phyloP scores from a whole-genome alignment of 164 flowering plant species.

The Kingdonia uniflora region DNA sequence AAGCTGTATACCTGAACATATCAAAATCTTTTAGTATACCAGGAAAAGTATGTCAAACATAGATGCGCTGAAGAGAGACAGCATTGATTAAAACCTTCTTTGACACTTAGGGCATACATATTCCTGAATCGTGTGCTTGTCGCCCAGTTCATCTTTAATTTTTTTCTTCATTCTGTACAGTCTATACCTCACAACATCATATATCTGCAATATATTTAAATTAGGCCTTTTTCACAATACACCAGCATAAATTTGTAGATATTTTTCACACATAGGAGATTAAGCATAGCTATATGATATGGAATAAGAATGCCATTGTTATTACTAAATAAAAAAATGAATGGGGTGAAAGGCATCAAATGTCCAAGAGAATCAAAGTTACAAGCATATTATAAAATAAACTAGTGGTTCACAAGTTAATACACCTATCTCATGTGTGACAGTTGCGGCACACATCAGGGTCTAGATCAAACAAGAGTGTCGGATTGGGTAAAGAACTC shows the following conservation, averaged over 20 bases:
- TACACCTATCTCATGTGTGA: too few species aligned
- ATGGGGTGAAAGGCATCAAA: too few species aligned
- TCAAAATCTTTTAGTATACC: conserved; percentile 2
- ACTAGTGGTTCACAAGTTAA: too few species aligned
- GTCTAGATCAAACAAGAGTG: too few species aligned
- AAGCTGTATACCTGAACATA: conserved; percentile 66
- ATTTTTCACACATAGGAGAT: background rate
- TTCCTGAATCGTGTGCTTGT: conserved; percentile 86
- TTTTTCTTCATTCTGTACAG: conserved; percentile 90
- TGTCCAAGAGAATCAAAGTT: too few species aligned
- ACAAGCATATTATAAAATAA: too few species aligned
- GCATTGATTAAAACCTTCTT: conserved; percentile 38
- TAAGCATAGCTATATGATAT: too few species aligned
- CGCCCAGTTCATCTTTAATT: conserved; percentile 79
- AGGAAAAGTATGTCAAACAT: background rate
- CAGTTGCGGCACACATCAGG: too few species aligned
- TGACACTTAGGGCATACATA: conserved; percentile 79
- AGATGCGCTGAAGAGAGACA: background rate
- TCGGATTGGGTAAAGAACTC: too few species aligned
- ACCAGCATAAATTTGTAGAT: background rate
- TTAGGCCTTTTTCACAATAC: conserved; percentile 1
- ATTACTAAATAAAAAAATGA: background rate
- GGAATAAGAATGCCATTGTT: too few species aligned
- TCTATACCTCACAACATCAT: conserved; percentile 92
- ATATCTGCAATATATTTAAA: conserved; percentile 46